Conservation (phyloP, 257 asterid genomes). For the Nicotiana undulata region DNA sequence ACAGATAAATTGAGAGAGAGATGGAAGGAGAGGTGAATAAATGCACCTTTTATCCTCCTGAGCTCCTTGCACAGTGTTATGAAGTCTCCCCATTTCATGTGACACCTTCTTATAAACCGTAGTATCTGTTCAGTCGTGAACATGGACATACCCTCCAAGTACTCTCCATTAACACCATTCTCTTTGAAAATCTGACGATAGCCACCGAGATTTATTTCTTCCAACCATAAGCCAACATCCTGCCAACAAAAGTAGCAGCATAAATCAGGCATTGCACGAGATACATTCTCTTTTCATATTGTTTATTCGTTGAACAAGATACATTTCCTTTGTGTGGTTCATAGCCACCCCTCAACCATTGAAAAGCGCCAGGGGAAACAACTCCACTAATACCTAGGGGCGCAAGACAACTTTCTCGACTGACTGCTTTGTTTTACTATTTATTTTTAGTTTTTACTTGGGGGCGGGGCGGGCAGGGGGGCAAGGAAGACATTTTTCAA, state of each 20-base stretch:
- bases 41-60: conserved; percentile 90
- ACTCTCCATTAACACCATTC: conserved; percentile 94
- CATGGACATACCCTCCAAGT: conserved; percentile 97
- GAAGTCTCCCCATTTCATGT: conserved; percentile 99
- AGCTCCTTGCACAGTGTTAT: conserved; percentile 99
- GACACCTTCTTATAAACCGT: conserved; percentile 97
- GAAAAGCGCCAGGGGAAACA: not conserved
- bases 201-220: conserved; percentile 90
- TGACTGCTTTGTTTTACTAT: not conserved
- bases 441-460: not conserved
- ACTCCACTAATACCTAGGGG: not conserved
- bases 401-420: not conserved
- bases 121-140: conserved; percentile 98
- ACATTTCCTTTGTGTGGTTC: not conserved
- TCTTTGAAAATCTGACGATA: conserved; percentile 81
- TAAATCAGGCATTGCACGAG: not conserved
- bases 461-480: not conserved
- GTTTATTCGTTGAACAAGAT: not conserved
- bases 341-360: not conserved
- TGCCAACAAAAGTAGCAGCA: conserved; percentile 23
- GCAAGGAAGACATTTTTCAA: not conserved
- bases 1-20: not conserved
- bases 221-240: conserved; percentile 99
- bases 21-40: conserved; percentile 3
- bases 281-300: not conserved